Conservation (phyloP, 2,329 filamentous ascomycete genomes). For the Diplodia sapinea region DNA sequence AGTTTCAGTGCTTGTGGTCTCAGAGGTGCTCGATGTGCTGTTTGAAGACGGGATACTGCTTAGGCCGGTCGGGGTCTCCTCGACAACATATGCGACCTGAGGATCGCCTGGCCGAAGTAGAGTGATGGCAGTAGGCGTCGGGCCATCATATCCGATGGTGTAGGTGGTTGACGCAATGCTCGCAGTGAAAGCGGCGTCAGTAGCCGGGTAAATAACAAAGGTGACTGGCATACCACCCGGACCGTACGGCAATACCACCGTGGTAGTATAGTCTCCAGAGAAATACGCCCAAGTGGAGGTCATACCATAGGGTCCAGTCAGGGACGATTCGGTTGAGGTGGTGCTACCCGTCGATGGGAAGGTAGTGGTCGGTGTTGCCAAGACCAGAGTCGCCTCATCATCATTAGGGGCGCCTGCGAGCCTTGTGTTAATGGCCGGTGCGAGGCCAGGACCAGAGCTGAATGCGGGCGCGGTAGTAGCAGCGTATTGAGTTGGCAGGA, state of each 20-base stretch:
- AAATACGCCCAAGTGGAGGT: constrained; percentile 1
- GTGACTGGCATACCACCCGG: too few relatives aligned
- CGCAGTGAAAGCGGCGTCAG: neutral
- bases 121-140: neutral
- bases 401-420: too few relatives aligned
- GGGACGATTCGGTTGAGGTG: neutral
- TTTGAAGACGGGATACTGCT: neutral
- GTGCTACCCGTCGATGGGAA: neutral
- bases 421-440: too few relatives aligned
- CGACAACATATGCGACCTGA: neutral
- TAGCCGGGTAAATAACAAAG: neutral
- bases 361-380: neutral
- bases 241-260: neutral
- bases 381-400: neutral
- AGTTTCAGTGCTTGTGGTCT: too few relatives aligned
- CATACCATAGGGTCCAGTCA: neutral
- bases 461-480: neutral
- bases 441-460: too few relatives aligned
- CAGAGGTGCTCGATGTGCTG: neutral
- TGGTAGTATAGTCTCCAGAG: neutral
- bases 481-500: neutral
- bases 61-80: neutral
- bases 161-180: neutral
- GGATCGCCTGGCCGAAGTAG: neutral
- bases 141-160: neutral